Conservation (phyloP, 2,329 filamentous ascomycete species). For the Kalaharituber pfeilii region DNA sequence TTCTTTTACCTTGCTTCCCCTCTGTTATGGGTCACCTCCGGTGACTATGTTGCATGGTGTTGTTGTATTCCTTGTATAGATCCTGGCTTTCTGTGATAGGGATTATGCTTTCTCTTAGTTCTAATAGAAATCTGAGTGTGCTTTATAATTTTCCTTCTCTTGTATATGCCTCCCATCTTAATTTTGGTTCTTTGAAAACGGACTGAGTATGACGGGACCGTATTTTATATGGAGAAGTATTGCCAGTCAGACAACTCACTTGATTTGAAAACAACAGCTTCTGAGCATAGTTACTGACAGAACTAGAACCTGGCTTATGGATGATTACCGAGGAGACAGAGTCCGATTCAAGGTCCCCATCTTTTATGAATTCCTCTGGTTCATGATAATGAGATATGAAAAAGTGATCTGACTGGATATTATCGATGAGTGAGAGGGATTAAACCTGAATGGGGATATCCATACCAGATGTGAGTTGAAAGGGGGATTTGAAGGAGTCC, state of each 20-base stretch:
- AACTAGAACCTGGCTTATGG: conserved; percentile 6
- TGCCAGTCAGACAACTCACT: not conserved
- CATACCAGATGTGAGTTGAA: conserved; percentile 28
- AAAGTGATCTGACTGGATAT: conserved; percentile 59
- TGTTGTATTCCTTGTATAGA: no score
- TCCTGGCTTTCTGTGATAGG: no score
- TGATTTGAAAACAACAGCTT: not conserved
- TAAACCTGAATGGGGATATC: not conserved
- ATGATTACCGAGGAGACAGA: conserved; percentile 26
- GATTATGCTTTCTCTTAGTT: no score
- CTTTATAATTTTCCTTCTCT: no score
- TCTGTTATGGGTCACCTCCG: no score
- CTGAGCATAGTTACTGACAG: not conserved
- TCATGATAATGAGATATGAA: conserved; percentile 78
- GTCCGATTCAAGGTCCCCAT: conserved; percentile 16
- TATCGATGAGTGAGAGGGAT: conserved; percentile 29
- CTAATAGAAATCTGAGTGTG: no score
- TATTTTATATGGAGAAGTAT: no score
- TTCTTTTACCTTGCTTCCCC: no score
- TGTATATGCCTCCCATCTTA: no score
- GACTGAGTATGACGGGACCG: no score
- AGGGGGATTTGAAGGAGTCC: conserved; percentile 25
- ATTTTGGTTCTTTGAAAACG: no score
- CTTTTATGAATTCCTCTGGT: conserved; percentile 38
- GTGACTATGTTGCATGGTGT: no score